phyloP scores from a whole-genome alignment of 768 basidiomycete genomes.

The Gautieria morchelliformis region DNA sequence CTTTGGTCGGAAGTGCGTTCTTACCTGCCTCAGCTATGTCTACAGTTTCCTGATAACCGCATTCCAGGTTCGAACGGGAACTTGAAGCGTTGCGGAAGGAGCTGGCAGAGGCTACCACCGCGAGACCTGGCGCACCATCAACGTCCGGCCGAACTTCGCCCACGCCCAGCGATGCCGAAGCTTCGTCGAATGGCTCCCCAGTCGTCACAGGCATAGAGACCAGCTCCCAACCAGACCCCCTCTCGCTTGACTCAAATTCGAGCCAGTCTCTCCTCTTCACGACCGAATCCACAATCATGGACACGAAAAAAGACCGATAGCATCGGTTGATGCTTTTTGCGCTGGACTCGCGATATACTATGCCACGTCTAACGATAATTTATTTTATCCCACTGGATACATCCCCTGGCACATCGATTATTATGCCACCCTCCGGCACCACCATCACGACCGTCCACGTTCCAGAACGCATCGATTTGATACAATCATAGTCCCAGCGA shows the following conservation, averaged over 20 bases:
- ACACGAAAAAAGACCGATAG: too few species aligned
- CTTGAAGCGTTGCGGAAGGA: conserved; percentile 86
- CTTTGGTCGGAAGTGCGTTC: conserved; percentile 85
- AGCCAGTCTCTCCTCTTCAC: too few species aligned
- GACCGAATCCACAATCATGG: too few species aligned
- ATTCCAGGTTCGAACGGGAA: conserved; percentile 78
- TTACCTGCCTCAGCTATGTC: neutral
- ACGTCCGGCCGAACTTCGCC: conserved; percentile 3
- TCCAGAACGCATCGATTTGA: too few species aligned
- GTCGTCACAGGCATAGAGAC: conserved; percentile 25
- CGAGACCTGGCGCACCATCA: conserved; percentile 20
- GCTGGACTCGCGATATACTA: too few species aligned
- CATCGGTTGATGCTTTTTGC: too few species aligned
- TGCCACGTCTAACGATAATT: neutral
- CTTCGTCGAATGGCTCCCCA: neutral
- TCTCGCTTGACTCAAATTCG: conserved; percentile 14
- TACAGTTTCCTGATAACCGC: conserved; percentile 11
- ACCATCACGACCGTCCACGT: too few species aligned
- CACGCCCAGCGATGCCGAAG: conserved; percentile 22
- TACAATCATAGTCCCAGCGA: neutral
- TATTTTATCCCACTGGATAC: neutral
- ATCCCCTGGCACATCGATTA: too few species aligned
- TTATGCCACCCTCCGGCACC: too few species aligned
- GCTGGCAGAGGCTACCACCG: conserved; percentile 55
- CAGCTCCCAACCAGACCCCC: conserved; percentile 16